phyloP scores from a whole-genome alignment of 225 moss, liverwort and hornwort species.

The Pleurozium schreberi region DNA sequence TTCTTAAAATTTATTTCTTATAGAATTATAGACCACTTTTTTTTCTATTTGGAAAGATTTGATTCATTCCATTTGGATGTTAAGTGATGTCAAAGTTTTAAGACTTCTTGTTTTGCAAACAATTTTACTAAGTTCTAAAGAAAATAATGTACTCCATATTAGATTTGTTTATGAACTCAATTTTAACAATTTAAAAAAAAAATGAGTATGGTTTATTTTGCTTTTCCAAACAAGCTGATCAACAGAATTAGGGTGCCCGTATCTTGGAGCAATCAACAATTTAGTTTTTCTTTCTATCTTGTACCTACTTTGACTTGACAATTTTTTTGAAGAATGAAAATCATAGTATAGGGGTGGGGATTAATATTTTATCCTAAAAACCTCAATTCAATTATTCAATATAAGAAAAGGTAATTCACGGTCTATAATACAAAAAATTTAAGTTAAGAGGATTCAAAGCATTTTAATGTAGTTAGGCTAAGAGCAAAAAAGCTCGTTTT shows the following conservation, averaged over 20 bases:
- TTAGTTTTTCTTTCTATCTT: not conserved
- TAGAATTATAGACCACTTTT: accelerated
- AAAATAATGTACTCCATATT: not conserved
- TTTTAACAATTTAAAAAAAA: not conserved
- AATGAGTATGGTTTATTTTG: accelerated
- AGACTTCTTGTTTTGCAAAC: not conserved
- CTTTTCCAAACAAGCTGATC: not conserved
- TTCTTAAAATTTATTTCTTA: not conserved
- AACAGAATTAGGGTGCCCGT: accelerated
- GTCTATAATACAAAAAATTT: accelerated
- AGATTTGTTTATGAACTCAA: not conserved
- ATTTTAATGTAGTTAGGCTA: not conserved
- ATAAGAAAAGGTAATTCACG: too few species aligned
- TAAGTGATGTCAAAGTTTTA: not conserved
- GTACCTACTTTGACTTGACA: not conserved
- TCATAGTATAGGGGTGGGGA: not conserved
- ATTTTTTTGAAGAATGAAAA: not conserved
- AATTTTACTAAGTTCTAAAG: not conserved
- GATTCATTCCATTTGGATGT: not conserved
- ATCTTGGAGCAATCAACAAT: not conserved
- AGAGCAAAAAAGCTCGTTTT: too few species aligned
- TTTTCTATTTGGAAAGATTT: not conserved
- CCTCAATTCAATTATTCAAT: not conserved
- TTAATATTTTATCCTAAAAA: not conserved
- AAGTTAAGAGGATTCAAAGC: not conserved